Evolutionary conservation across 1,284 basidiomycete species (phyloP).

Genomic region (Tremellales sp.): DNA sequence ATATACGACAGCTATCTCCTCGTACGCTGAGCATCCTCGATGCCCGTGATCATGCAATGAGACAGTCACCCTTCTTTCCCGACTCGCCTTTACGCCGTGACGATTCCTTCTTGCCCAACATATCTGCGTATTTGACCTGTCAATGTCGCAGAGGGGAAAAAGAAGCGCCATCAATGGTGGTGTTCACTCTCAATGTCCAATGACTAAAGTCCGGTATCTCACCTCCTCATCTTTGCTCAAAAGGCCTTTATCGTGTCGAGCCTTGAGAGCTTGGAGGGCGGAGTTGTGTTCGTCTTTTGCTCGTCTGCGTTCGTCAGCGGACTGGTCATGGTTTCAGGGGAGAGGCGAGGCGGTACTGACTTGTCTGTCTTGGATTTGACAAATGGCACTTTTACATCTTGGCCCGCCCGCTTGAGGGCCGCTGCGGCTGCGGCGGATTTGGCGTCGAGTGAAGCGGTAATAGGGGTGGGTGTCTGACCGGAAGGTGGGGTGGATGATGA

Average conservation of each 20-base stretch:
- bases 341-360: constrained; percentile 23
- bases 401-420: constrained; percentile 41
- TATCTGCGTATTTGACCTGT: constrained; percentile 45
- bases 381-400: constrained; percentile 46
- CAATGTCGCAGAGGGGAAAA: constrained; percentile 1
- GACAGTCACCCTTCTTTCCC: constrained; percentile 25
- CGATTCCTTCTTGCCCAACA: constrained; percentile 38
- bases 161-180: too few relatives aligned
- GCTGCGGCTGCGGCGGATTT: constrained; percentile 42
- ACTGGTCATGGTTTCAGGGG: not conserved
- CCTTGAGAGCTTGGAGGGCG: constrained; percentile 41
- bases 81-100: constrained; percentile 24
- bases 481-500: constrained; percentile 7
- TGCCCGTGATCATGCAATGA: too few relatives aligned
- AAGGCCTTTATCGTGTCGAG: constrained; percentile 46
- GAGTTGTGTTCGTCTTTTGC: constrained; percentile 40
- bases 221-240: constrained; percentile 47
- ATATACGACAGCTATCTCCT: too few relatives aligned
- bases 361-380: constrained; percentile 45
- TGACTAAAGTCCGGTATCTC: constrained; percentile 20
- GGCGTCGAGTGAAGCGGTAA: constrained; percentile 25
- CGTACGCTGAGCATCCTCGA: too few relatives aligned
- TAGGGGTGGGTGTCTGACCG: not conserved
- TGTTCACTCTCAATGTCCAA: not conserved
- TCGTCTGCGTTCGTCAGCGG: constrained; percentile 29